Base-by-base conservation (phyloP, 805 yeast species). In the Henningerozyma blattae region DNA sequence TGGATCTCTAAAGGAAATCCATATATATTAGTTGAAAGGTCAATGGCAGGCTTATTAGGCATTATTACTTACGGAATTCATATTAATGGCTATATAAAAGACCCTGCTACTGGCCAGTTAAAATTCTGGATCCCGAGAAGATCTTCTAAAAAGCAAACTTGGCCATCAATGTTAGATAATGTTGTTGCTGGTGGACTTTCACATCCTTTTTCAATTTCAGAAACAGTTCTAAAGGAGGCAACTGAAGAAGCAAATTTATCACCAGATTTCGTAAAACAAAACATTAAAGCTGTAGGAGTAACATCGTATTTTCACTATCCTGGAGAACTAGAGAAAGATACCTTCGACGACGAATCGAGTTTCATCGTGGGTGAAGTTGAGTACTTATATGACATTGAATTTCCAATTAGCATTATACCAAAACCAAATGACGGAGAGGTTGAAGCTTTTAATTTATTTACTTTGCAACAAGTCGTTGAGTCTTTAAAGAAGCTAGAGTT, bases 181-280 rank as follows among this genome's bases (percentile, higher is more conserved):
- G 85, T 94, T 1, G 82, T 91, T 5, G 98, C 95, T 0, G 98
- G 98, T 1, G 98, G 98, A 0, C 48, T 91, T 4, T 95, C 94
- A 0, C 67, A 77, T 52, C 95, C 94, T 0, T 64, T 72, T 43
- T 84, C 86, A 0, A 61, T 75, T 3, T 59, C 64, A 48, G 94
- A 84, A 30, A 89, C 96, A 0, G 73, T 77, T 3, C 44, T 82
- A 15, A 91, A 91, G 51, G 98, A 91, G 53, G 75, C 94, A 47
- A 65, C 64, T 39, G 98, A 91, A 48, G 98, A 91, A 48, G 97
- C 95, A 0, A 94, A 94, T 0, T 56, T 89, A n/a, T 42, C 48
- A 0, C 60, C 64, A 32, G 65, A 61, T 1, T 69, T 72, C 38
- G 76, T 85, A 2, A 50, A 54, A 33, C 22, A 46, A 4, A 56